Evolutionary conservation across 768 basidiomycete genomes (phyloP).

Genomic region (Dioszegia aurantiaca): DNA sequence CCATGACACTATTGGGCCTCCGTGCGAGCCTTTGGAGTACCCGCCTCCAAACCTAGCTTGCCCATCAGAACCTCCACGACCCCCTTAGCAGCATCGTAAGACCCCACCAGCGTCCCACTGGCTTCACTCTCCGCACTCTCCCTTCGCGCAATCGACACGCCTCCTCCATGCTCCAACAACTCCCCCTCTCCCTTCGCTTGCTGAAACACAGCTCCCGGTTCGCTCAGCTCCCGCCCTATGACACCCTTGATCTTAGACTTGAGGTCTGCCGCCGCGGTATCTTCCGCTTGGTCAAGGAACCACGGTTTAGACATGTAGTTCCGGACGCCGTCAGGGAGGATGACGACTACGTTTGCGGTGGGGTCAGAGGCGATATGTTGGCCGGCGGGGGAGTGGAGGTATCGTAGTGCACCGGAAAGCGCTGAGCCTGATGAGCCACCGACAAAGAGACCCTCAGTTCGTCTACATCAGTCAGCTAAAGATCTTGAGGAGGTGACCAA

Average conservation of each 20-base stretch:
- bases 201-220: conserved; percentile 12
- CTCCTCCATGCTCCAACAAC: conserved; percentile 18
- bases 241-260: conserved; percentile 24
- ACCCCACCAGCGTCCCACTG: neutral
- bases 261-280: conserved; percentile 17
- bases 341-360: conserved; percentile 79
- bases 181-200: conserved; percentile 4
- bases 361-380: conserved; percentile 60
- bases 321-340: conserved; percentile 86
- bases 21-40: too few relatives aligned
- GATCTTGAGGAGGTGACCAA: neutral
- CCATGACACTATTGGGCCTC: too few relatives aligned
- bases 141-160: conserved; percentile 3
- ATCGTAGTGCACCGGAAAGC: conserved; percentile 70
- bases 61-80: neutral
- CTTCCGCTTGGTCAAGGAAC: conserved; percentile 61
- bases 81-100: neutral
- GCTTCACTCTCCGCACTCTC: conserved; percentile 6
- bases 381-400: conserved; percentile 72
- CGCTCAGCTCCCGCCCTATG: conserved; percentile 35
- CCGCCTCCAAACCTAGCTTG: neutral
- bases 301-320: conserved; percentile 94
- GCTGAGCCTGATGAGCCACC: conserved; percentile 92
- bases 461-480: conserved; percentile 48
- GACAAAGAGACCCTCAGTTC: conserved; percentile 79